phyloP scores from a whole-genome alignment of 768 basidiomycete species.

The Xerocomellus dryophilus region DNA sequence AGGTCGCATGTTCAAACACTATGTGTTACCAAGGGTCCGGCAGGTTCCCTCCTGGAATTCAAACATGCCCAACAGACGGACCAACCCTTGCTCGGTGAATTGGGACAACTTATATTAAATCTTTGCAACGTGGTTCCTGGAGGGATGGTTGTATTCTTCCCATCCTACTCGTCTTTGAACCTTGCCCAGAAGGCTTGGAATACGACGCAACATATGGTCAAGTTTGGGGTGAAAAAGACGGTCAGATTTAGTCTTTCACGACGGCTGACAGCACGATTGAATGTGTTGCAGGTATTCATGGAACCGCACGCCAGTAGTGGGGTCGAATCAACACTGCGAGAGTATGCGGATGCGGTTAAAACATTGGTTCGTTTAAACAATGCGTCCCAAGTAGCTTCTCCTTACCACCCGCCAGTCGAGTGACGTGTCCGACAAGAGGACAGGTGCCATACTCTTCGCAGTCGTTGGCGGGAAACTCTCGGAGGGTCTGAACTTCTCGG shows the following conservation, averaged over 20 bases:
- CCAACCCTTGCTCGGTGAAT: constrained; percentile 63
- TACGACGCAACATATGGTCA: constrained; percentile 55
- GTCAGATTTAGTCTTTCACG: constrained; percentile 36
- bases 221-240: constrained; percentile 70
- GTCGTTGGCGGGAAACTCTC: constrained; percentile 98
- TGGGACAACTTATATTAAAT: constrained; percentile 83
- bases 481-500: constrained; percentile 80
- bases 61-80: constrained; percentile 75
- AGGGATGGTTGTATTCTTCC: constrained; percentile 92
- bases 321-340: constrained; percentile 72
- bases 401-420: constrained; percentile 20
- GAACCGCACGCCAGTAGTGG: constrained; percentile 73
- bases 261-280: background rate
- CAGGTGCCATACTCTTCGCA: constrained; percentile 83
- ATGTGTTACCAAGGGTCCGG: constrained; percentile 71
- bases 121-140: constrained; percentile 74
- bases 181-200: constrained; percentile 65
- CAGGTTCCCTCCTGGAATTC: constrained; percentile 73
- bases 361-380: constrained; percentile 16
- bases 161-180: constrained; percentile 83
- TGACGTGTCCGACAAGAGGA: constrained; percentile 29
- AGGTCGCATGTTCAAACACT: constrained; percentile 71
- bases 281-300: constrained; percentile 67
- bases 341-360: constrained; percentile 58
- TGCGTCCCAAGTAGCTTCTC: background rate